Evolutionary conservation across 768 basidiomycete genomes (phyloP), one percentile per base, ranked within the genome.

Genomic region (Paxillus rubicundulus): DNA sequence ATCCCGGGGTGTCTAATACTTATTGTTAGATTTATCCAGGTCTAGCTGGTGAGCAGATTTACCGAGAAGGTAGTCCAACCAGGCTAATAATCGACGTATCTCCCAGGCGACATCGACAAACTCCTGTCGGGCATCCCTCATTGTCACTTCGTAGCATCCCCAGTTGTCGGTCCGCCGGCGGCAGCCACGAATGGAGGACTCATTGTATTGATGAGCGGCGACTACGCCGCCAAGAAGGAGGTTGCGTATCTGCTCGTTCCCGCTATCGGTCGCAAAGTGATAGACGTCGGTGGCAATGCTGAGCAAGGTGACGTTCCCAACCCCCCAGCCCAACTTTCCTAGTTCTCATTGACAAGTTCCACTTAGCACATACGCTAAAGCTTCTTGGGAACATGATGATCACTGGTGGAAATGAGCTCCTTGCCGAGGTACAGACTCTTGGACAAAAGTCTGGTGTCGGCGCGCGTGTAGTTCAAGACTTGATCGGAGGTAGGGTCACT

Each of bases 381-480:
- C 74, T 90, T 1, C 77, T 88, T 39, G 87, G 84, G 13, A 89
- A 89, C 63, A 81, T 83, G 0, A 70, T 89, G 67, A 80, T 89
- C 49, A 69, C 89, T 9, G 84, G 86, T 16, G 72, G 74, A 24
- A 70, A 92, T 34, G 89, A 92, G 66, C 72, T 91, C 14, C 71
- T 92, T n/a, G 81, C 86, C 0, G 89, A 92, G 70, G 74, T 79
- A 17, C 82, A 85, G 64, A 91, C 89, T 1, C 78, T 92, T 32
- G 83, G 84, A 3, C 86, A 89, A 57, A 87, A 88, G 68, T 74
- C 85, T 0, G 90, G 89, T 14, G 84, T 93, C 33, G 82, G 80
- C 6, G 72, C 82, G 4, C 73, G 81, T 6, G 74, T 79, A 38
- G 74, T 85, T 6, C 70, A 77, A 18, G 66, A 70, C 10, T 71